phyloP scores from a whole-genome alignment of 306 rosid genomes.

The Medicago ruthenica region DNA sequence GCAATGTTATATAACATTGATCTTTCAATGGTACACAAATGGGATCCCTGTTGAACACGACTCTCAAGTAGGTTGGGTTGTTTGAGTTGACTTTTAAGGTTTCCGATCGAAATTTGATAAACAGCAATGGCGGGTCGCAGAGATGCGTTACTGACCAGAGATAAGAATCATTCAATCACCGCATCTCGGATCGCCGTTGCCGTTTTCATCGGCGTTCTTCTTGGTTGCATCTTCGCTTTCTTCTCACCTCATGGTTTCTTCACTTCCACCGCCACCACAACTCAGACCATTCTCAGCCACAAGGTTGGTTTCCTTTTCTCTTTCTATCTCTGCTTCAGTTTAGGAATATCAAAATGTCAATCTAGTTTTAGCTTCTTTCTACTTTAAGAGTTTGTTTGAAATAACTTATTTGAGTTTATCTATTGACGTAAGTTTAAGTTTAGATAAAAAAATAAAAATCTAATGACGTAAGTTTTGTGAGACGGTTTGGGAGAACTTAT shows the following conservation, averaged over 20 bases:
- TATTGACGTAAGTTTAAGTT: too few species aligned
- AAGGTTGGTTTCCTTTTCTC: conserved; percentile 67
- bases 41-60: too few species aligned
- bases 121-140: conserved; percentile 73
- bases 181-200: conserved; percentile 63
- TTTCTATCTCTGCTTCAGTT: not conserved
- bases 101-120: conserved; percentile 1
- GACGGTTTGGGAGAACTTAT: too few species aligned
- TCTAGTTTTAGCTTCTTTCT: too few species aligned
- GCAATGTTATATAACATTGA: too few species aligned
- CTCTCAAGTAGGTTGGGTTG: too few species aligned
- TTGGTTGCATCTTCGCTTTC: conserved; percentile 71
- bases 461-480: too few species aligned
- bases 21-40: too few species aligned
- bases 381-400: too few species aligned
- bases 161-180: conserved; percentile 56
- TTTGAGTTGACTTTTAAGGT: not conserved
- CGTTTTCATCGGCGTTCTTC: conserved; percentile 59
- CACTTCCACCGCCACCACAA: conserved; percentile 46
- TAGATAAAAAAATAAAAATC: too few species aligned
- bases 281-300: conserved; percentile 41
- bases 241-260: conserved; percentile 60
- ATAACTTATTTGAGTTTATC: too few species aligned
- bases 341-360: not conserved
- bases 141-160: conserved; percentile 61